Conservation (phyloP, 345 rosid genomes). For the Dimocarpus longan region DNA sequence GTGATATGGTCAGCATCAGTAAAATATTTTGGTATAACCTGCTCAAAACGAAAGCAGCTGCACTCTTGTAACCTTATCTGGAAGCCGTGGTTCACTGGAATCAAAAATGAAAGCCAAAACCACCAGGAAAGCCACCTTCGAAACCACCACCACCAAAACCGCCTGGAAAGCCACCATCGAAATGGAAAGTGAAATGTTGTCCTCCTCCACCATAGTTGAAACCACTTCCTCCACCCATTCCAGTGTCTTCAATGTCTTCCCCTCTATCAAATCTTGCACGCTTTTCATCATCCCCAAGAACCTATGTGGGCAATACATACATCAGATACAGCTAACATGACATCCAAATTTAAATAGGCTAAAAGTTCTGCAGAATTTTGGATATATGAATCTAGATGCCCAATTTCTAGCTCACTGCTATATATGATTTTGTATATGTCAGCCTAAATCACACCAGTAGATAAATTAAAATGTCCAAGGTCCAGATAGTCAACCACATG, state of each 20-base stretch:
- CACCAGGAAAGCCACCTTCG: constrained; percentile 63
- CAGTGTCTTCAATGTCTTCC: constrained; percentile 90
- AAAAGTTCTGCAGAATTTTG: background rate
- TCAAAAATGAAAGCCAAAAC: constrained; percentile 71
- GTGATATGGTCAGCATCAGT: constrained; percentile 24
- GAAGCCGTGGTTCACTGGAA: constrained; percentile 4
- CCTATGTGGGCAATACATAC: constrained; percentile 36
- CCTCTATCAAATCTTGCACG: constrained; percentile 89
- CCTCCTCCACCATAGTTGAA: constrained; percentile 87
- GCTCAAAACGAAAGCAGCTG: constrained; percentile 9
- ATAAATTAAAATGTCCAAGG: background rate
- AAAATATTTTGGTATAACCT: background rate
- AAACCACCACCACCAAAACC: constrained; percentile 49
- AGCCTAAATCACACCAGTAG: background rate
- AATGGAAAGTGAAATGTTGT: constrained; percentile 74
- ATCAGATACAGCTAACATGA: constrained; percentile 6
- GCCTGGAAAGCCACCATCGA: constrained; percentile 92
- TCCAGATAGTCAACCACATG: background rate
- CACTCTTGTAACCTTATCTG: background rate
- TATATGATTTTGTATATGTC: background rate
- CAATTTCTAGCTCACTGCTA: background rate
- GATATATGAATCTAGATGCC: background rate
- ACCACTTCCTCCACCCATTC: constrained; percentile 80
- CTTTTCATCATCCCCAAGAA: constrained; percentile 92
- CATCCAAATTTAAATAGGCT: background rate